phyloP scores from a whole-genome alignment of 2,329 filamentous ascomycete genomes.

The Pyrenochaeta sp. region DNA sequence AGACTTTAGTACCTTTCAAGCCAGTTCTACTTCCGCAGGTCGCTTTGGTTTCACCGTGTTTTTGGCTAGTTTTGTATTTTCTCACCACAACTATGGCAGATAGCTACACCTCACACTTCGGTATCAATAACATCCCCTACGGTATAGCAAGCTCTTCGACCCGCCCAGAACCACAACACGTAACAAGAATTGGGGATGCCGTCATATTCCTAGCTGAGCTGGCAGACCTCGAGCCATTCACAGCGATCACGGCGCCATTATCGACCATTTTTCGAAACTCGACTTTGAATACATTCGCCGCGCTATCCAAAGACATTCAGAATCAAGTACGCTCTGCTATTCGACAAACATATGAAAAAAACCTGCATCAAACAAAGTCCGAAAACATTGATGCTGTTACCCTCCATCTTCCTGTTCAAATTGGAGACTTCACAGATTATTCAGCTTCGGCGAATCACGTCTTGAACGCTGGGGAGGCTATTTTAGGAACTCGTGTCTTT shows the following conservation, averaged over 20 bases:
- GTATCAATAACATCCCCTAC: constrained; percentile 42
- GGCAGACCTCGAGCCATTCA: constrained; percentile 39
- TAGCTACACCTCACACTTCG: constrained; percentile 36
- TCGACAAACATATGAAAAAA: constrained; percentile 43
- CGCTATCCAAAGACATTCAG: constrained; percentile 51
- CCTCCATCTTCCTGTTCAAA: constrained; percentile 63
- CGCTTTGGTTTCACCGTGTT: too few species aligned
- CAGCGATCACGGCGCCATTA: constrained; percentile 23
- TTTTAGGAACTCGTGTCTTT: constrained; percentile 27
- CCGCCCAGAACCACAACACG: constrained; percentile 51
- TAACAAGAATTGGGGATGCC: constrained; percentile 59
- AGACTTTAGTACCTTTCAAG: too few species aligned
- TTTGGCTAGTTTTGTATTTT: not conserved
- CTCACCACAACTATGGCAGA: constrained; percentile 23
- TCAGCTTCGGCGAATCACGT: constrained; percentile 63
- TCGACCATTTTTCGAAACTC: constrained; percentile 39
- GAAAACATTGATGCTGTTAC: constrained; percentile 51
- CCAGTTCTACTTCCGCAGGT: too few species aligned
- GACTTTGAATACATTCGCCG: constrained; percentile 59
- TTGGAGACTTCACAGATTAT: constrained; percentile 67
- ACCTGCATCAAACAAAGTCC: constrained; percentile 6
- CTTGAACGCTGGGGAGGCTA: constrained; percentile 56
- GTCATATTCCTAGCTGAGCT: constrained; percentile 62
- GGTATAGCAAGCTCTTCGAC: constrained; percentile 36
- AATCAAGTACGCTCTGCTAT: constrained; percentile 52